A percentile compares a stretch with the other conserved stretches of the same genome.
These are phyloP conservation scores for Sphaerulina musiva DNA, from an alignment of 2,329 filamentous ascomycete genomes.

Conservation along the genomic window DNA sequence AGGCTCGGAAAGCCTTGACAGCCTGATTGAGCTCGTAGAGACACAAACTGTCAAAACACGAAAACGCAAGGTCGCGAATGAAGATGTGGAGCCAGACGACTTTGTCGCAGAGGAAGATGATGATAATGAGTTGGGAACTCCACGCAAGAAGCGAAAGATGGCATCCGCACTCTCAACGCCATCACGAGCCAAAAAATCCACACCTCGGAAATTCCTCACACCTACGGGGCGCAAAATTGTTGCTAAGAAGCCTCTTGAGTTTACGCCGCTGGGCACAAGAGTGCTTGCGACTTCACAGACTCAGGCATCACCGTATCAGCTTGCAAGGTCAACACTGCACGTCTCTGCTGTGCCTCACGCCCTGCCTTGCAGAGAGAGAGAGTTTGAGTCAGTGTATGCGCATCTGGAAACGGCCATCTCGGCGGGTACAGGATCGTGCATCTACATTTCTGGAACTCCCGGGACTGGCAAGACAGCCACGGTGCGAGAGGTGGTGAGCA, in stretches of 20 bases:
- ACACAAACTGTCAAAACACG: conserved; percentile 66
- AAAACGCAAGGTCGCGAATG: conserved; percentile 39
- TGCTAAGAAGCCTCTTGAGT: conserved; percentile 84
- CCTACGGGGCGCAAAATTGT: conserved; percentile 63
- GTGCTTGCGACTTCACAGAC: conserved; percentile 68
- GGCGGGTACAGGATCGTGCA: conserved; percentile 88
- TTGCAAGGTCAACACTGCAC: conserved; percentile 81
- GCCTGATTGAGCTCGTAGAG: conserved; percentile 61
- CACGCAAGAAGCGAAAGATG: conserved; percentile 45
- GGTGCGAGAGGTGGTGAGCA: conserved; percentile 85
- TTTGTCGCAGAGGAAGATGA: conserved; percentile 42
- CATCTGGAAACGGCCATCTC: conserved; percentile 91
- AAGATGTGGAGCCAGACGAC: conserved; percentile 38
- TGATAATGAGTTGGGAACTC: conserved; percentile 38
- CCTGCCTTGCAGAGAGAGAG: conserved; percentile 82
- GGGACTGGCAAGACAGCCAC: conserved; percentile 97
- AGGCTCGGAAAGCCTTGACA: conserved; percentile 59
- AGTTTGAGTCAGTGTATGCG: conserved; percentile 87
- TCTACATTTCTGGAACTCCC: conserved; percentile 98
- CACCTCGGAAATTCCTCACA: conserved; percentile 52
- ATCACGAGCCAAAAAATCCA: conserved; percentile 41
- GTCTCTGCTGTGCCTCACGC: conserved; percentile 87
- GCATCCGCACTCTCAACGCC: conserved; percentile 40
- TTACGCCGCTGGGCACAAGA: conserved; percentile 88
- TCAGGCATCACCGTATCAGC: conserved; percentile 80